phyloP scores from a whole-genome alignment of 768 basidiomycete genomes.

The Podaxis mareebaensis region DNA sequence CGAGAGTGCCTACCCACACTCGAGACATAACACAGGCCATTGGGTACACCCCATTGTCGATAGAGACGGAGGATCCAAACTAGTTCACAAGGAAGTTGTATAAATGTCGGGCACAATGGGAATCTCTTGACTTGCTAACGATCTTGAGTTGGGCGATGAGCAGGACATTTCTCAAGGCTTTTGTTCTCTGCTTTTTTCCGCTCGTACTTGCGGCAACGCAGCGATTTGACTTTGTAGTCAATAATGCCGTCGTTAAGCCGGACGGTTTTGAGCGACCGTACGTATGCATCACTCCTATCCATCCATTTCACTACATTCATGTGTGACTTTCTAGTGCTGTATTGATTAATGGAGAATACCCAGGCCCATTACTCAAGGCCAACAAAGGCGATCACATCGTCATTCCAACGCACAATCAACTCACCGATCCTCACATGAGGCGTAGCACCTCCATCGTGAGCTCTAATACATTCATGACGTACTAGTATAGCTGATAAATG shows the following conservation, averaged over 20 bases:
- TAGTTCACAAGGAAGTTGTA: background rate
- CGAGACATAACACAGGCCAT: background rate
- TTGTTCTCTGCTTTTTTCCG: background rate
- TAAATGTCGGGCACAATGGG: background rate
- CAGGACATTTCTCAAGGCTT: background rate
- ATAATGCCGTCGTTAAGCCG: constrained; percentile 38
- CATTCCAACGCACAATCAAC: constrained; percentile 31
- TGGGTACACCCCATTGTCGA: background rate
- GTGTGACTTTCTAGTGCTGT: constrained; percentile 25
- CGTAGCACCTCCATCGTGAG: constrained; percentile 32
- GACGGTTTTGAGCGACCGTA: constrained; percentile 36
- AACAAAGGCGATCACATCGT: constrained; percentile 36
- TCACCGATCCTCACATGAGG: constrained; percentile 32
- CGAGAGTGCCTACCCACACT: background rate
- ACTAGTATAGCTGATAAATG: constrained; percentile 1
- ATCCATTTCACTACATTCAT: background rate
- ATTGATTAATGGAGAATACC: constrained; percentile 39
- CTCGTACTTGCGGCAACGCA: background rate
- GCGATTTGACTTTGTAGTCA: constrained; percentile 22
- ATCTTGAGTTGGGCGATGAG: background rate
- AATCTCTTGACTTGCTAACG: background rate
- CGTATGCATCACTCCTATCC: background rate
- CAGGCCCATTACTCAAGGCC: constrained; percentile 41
- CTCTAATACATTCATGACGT: constrained; percentile 23
- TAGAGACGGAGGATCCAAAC: background rate